Evolutionary conservation across 495 filamentous ascomycete species (phyloP), one percentile per base, ranked within the genome.

Genomic region (Lasiosphaeria hispida): DNA sequence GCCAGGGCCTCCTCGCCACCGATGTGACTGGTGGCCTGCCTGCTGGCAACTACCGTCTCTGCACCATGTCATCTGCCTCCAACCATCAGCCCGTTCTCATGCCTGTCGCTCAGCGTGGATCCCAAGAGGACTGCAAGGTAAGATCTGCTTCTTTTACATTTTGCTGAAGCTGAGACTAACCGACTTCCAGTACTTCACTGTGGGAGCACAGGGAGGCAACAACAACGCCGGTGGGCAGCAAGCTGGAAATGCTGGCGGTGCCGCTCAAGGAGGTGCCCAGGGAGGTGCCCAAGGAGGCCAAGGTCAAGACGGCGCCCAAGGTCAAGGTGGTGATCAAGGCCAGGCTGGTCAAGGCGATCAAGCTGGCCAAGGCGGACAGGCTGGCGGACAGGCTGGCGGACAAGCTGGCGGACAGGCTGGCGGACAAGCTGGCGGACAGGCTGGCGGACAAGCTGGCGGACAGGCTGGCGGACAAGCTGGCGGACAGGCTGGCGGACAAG

Each of bases 41-140:
- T 3, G 75, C 75, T 40, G 87, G 87, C 4, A 80, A 80, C 74
- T 90, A 88, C 72, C 83, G 87, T 63, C 80, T 88, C 35, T 90
- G 87, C 77, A 87, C 87, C 58, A 84, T 90, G 81, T 78, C 80
- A 36, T 74, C 79, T 42, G 74, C 87, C n/a, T 76, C 78, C 55
- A 90, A 89, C 72, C 87, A 90, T 72, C 87, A 90, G 71, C 87
- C 87, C 48, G 87, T 89, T 10, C 66, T 88, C 35, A 90, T 90
- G 87, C 87, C 87, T 41, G 84, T 90, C 45, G 87, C 87, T 52
- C 87, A 89, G 71, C 83, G 87, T 69, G 87, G 87, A 65, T 72
- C 84, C 34, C 82, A 88, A 63, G 87, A 91, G 62, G 87, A 91
- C 64, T 91, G 87, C 70, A 77, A 76, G 23, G 23, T 30, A 5